phyloP scores from a whole-genome alignment of 768 basidiomycete genomes.

The Kondoa subrosea region DNA sequence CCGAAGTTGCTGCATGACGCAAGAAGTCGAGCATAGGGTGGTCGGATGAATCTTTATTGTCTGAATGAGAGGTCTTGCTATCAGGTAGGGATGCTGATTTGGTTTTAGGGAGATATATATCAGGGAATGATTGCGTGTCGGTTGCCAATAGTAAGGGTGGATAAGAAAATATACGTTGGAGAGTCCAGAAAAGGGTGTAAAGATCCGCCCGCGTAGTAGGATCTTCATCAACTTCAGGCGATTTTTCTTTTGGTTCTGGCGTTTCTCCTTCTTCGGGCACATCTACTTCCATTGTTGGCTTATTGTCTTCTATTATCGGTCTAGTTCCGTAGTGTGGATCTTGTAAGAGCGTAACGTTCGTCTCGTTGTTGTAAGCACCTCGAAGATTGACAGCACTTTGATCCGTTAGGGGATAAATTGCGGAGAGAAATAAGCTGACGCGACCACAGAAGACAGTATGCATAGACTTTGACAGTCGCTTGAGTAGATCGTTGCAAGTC shows the following conservation, averaged over 20 bases:
- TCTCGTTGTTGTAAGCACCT: conserved; percentile 55
- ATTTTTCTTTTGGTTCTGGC: not conserved
- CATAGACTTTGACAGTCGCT: conserved; percentile 70
- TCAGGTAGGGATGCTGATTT: not conserved
- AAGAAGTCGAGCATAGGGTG: conserved; percentile 44
- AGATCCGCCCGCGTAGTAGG: conserved; percentile 47
- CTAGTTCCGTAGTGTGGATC: conserved; percentile 41
- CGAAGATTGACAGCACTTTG: conserved; percentile 79
- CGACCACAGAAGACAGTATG: conserved; percentile 75
- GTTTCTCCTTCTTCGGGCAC: not conserved
- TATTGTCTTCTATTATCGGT: not conserved
- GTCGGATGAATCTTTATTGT: conserved; percentile 5
- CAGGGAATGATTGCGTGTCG: conserved; percentile 1
- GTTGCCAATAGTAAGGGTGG: conserved; percentile 39
- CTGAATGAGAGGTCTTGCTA: not conserved
- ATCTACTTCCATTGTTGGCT: conserved; percentile 22
- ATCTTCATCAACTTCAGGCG: conserved; percentile 16
- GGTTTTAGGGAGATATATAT: not conserved
- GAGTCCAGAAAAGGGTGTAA: conserved; percentile 75
- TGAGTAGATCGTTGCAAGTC: conserved; percentile 68
- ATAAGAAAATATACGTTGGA: conserved; percentile 68
- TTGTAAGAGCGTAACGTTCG: conserved; percentile 25
- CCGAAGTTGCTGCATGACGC: conserved; percentile 51
- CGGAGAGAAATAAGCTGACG: conserved; percentile 69
- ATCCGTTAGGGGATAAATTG: conserved; percentile 72